A percentile compares a stretch with the other conserved stretches of the same genome.
Conservation (phyloP, 306 rosid species). For the Medicago ruthenica region DNA sequence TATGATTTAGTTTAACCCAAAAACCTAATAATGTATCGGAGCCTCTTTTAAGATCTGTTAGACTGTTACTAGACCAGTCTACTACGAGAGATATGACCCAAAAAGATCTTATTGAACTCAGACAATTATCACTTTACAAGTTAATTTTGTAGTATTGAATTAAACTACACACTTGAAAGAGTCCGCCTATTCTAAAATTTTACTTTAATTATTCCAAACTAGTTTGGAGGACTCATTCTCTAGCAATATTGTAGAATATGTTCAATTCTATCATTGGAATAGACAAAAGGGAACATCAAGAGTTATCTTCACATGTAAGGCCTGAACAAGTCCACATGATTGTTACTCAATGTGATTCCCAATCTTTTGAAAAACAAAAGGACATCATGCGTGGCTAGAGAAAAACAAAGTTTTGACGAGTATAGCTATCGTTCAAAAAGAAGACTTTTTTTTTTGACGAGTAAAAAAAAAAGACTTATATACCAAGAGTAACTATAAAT, state of each 20-base stretch:
- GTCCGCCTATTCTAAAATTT: background rate
- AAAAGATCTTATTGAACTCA: background rate
- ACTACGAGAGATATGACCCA: background rate
- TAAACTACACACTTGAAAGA: background rate
- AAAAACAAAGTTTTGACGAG: constrained; percentile 10
- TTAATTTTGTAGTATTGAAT: background rate
- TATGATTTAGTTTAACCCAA: background rate
- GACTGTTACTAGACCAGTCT: background rate
- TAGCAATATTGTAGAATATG: constrained; percentile 1
- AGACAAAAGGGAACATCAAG: constrained; percentile 15
- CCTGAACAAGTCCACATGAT: constrained; percentile 9
- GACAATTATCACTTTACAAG: background rate
- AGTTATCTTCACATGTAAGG: constrained; percentile 16
- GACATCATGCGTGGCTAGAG: background rate
- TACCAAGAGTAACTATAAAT: background rate
- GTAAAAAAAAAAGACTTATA: no score
- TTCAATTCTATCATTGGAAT: background rate
- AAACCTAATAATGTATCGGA: background rate
- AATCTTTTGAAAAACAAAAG: background rate
- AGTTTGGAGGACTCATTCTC: constrained; percentile 22
- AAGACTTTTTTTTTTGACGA: background rate
- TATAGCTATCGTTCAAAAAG: background rate
- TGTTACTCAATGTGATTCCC: constrained; percentile 27
- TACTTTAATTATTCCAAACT: constrained; percentile 6
- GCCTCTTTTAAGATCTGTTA: background rate